Evolutionary conservation across 2,329 filamentous ascomycete species (phyloP).

Genomic region (Madurella mycetomatis): DNA sequence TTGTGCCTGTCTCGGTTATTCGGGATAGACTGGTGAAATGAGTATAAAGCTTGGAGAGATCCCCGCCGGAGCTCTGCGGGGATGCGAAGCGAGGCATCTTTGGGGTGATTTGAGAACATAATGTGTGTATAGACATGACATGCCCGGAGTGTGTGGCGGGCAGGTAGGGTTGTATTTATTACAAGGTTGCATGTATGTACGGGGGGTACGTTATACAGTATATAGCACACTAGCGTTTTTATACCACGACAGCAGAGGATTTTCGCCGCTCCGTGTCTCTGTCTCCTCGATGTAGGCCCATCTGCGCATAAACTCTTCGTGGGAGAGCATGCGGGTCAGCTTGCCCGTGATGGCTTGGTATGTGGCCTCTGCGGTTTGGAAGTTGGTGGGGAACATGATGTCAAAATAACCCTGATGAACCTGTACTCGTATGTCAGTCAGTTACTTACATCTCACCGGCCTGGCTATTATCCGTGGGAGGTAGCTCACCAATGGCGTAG

Average conservation of each 20-base stretch:
- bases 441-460: not conserved
- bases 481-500: slow-evolving; percentile 76
- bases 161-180: not conserved
- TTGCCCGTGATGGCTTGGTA: slow-evolving; percentile 93
- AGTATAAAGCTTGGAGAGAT: not conserved
- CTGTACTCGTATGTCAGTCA: slow-evolving; percentile 40
- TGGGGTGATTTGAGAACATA: not conserved
- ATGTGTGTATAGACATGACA: not conserved
- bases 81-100: not conserved
- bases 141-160: not conserved
- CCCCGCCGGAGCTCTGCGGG: not conserved
- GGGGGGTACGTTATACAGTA: slow-evolving; percentile 56
- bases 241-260: slow-evolving; percentile 88
- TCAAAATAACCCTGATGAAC: slow-evolving; percentile 99
- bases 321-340: slow-evolving; percentile 75
- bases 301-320: slow-evolving; percentile 83
- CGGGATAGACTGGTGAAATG: not conserved
- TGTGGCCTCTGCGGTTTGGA: slow-evolving; percentile 81
- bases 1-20: not conserved
- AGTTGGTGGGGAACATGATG: slow-evolving; percentile 96
- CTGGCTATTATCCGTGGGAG: not conserved
- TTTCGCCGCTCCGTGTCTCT: slow-evolving; percentile 83
- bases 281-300: slow-evolving; percentile 93
- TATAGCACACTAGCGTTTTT: slow-evolving; percentile 91
- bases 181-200: not conserved